Conservation (phyloP, 2,329 filamentous ascomycete genomes). For the Nigrospora oryzae region DNA sequence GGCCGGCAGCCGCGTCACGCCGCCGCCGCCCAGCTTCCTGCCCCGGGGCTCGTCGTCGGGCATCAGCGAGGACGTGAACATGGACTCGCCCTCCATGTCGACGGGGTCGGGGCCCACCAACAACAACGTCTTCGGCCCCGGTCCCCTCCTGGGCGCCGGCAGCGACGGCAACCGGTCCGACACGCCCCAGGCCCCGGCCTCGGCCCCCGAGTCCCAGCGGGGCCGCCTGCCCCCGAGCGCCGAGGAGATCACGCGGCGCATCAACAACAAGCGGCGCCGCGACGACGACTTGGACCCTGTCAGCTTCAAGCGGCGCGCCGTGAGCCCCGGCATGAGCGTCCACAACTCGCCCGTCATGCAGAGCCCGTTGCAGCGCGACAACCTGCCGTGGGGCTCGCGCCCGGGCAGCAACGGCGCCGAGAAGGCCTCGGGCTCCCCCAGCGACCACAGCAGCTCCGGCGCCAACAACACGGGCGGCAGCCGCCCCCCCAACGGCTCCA, state of each 20-base stretch:
- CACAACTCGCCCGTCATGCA: conserved; percentile 86
- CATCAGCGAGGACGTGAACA: conserved; percentile 61
- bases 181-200: conserved; percentile 25
- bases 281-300: conserved; percentile 87
- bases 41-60: conserved; percentile 50
- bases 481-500: conserved; percentile 41
- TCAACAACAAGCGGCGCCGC: conserved; percentile 73
- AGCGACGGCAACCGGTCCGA: conserved; percentile 21
- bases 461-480: conserved; percentile 13
- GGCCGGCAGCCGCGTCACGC: conserved; percentile 30
- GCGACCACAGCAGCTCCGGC: conserved; percentile 35
- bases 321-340: conserved; percentile 83
- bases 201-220: conserved; percentile 19
- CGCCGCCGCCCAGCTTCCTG: conserved; percentile 59
- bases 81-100: conserved; percentile 56
- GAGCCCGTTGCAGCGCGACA: conserved; percentile 69
- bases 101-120: conserved; percentile 22
- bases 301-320: conserved; percentile 83
- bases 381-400: conserved; percentile 62
- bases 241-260: conserved; percentile 68
- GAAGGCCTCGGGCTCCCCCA: conserved; percentile 39
- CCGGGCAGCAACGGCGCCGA: conserved; percentile 54
- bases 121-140: conserved; percentile 17
- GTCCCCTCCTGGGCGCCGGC: conserved; percentile 19
- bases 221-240: conserved; percentile 47